These are phyloP conservation scores for Sarcodon aspratus DNA, from an alignment of 768 basidiomycete species.

Conservation along the genomic window DNA sequence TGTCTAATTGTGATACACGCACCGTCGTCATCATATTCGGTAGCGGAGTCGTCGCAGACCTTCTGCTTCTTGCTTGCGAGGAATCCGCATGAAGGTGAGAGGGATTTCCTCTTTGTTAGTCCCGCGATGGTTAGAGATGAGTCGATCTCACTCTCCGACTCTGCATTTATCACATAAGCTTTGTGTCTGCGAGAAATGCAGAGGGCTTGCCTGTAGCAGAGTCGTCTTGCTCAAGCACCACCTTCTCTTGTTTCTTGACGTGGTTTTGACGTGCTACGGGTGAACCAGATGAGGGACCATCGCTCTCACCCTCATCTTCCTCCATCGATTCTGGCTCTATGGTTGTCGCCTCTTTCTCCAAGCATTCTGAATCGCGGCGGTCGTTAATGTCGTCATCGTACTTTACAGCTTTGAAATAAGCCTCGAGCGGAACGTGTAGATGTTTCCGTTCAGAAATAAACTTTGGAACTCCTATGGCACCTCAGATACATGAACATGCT, in stretches of 20 bases:
- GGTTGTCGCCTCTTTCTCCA: background rate
- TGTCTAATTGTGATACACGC: constrained; percentile 1
- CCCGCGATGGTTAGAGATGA: background rate
- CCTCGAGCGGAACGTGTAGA: background rate
- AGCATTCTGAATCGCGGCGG: background rate
- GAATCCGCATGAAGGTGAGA: background rate
- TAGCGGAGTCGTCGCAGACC: constrained; percentile 2
- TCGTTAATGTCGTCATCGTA: background rate
- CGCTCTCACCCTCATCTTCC: background rate
- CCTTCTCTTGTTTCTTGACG: background rate
- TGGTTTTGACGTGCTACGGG: background rate
- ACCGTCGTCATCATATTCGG: constrained; percentile 11
- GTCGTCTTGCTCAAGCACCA: background rate
- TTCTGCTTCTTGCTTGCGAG: background rate
- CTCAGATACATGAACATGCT: background rate
- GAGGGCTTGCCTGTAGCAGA: background rate
- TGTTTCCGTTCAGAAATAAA: background rate
- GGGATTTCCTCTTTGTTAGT: background rate
- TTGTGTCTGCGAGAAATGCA: too few species aligned
- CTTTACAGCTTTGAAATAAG: background rate
- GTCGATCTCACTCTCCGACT: background rate
- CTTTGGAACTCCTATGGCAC: background rate
- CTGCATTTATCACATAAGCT: background rate
- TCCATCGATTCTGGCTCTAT: background rate
- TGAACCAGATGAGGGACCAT: background rate